Evolutionary conservation across 2,329 filamentous ascomycete genomes (phyloP).

Genomic region (Cadophora luteo-olivacea): DNA sequence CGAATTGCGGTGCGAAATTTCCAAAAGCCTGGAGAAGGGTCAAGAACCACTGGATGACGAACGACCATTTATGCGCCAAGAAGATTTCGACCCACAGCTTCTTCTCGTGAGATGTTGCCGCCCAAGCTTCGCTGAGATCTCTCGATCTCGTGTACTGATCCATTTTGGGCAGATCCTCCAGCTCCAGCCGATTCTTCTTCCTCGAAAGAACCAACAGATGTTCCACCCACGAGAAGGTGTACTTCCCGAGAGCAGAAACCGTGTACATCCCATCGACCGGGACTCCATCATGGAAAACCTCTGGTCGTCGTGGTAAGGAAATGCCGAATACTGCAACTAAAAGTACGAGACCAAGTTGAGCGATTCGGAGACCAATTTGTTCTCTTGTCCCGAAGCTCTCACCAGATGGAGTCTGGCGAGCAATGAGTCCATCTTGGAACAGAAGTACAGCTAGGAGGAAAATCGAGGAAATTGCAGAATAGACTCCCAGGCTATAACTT

Average conservation of each 20-base stretch:
- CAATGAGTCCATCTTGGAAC: conserved; percentile 52
- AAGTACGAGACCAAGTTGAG: conserved; percentile 54
- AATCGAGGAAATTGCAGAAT: conserved; percentile 55
- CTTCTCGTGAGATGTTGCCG: conserved; percentile 51
- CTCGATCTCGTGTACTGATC: conserved; percentile 60
- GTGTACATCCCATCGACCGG: conserved; percentile 70
- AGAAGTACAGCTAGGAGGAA: conserved; percentile 53
- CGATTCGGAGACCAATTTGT: conserved; percentile 54
- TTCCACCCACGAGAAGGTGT: conserved; percentile 70
- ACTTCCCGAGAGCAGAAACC: conserved; percentile 63
- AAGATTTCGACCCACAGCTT: conserved; percentile 68
- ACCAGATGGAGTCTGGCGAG: conserved; percentile 36
- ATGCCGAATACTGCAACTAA: conserved; percentile 56
- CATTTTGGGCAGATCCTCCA: conserved; percentile 67
- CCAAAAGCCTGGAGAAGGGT: conserved; percentile 48
- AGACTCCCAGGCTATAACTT: conserved; percentile 60
- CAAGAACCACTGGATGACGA: conserved; percentile 65
- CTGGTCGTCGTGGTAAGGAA: conserved; percentile 69
- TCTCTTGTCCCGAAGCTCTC: conserved; percentile 28
- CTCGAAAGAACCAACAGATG: conserved; percentile 60
- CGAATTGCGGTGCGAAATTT: conserved; percentile 74
- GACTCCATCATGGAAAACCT: conserved; percentile 64
- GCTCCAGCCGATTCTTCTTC: conserved; percentile 64
- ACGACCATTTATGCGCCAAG: conserved; percentile 59
- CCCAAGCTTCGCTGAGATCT: conserved; percentile 59